Evolutionary conservation across 2,329 filamentous ascomycete genomes (phyloP).

Genomic region (Volutella citrinella): DNA sequence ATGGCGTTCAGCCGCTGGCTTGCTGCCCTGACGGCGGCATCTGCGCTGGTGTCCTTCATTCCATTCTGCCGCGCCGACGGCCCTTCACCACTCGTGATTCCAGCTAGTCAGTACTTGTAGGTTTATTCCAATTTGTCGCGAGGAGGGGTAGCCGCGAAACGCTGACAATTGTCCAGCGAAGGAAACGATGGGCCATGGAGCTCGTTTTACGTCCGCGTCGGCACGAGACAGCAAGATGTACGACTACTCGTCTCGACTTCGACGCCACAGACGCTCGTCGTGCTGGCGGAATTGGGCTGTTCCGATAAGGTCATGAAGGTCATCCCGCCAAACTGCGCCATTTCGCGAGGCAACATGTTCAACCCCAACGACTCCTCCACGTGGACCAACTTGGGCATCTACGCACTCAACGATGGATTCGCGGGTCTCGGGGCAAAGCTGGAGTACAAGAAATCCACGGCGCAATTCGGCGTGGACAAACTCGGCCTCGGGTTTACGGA

Average conservation of each 20-base stretch:
- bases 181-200: conserved; percentile 7
- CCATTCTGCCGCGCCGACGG: no score
- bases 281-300: conserved; percentile 2
- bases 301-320: not conserved
- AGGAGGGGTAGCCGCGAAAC: no score
- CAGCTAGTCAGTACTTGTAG: no score
- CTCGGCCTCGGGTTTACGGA: conserved; percentile 1
- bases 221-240: conserved; percentile 2
- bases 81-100: no score
- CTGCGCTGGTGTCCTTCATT: no score
- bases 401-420: not conserved
- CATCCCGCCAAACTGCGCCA: conserved; percentile 2
- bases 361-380: conserved; percentile 2
- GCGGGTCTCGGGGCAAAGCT: conserved; percentile 3
- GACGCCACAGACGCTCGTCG: conserved; percentile 1
- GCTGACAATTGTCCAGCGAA: conserved; percentile 1
- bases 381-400: conserved; percentile 2
- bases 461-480: conserved; percentile 2
- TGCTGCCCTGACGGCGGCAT: no score
- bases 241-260: conserved; percentile 3
- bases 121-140: no score
- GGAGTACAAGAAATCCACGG: not conserved
- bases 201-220: conserved; percentile 4
- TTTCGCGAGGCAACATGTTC: conserved; percentile 2
- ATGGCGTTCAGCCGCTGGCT: no score